These are phyloP conservation scores for Mucor lusitanicus DNA, from an alignment of 371 early-diverging fungal genomes.

Conservation along the genomic window DNA sequence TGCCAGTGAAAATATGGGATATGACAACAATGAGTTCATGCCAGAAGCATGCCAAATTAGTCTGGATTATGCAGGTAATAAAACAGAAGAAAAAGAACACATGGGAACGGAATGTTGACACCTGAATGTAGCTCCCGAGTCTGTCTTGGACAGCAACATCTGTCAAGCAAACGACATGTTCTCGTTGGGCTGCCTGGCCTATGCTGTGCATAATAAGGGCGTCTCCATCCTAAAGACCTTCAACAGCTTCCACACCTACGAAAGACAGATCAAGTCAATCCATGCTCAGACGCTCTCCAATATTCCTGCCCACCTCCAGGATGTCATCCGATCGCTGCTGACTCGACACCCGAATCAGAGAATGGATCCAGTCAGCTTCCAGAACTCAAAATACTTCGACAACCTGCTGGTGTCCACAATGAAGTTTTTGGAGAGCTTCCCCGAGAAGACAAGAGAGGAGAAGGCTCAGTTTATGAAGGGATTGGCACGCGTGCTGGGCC, in stretches of 20 bases:
- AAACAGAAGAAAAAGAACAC: not conserved
- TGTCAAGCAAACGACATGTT: conserved; percentile 75
- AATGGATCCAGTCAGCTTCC: conserved; percentile 64
- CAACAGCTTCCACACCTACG: conserved; percentile 71
- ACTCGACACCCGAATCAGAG: conserved; percentile 59
- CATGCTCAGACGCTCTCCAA: conserved; percentile 35
- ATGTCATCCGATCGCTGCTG: conserved; percentile 59
- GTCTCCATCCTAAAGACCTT: conserved; percentile 63
- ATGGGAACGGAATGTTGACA: not conserved
- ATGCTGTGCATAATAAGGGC: conserved; percentile 76
- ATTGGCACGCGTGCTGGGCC: conserved; percentile 65
- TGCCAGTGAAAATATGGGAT: conserved; percentile 27
- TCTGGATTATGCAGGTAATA: conserved; percentile 72
- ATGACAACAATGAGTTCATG: conserved; percentile 61
- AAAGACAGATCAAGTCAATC: conserved; percentile 58
- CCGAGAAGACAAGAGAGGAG: conserved; percentile 77
- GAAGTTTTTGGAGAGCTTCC: conserved; percentile 76
- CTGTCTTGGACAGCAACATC: conserved; percentile 59
- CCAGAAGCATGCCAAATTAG: conserved; percentile 70
- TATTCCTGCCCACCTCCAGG: conserved; percentile 59
- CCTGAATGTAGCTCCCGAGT: conserved; percentile 69
- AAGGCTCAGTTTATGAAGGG: conserved; percentile 84
- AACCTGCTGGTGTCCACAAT: conserved; percentile 80
- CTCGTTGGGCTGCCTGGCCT: conserved; percentile 81
- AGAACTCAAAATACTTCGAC: conserved; percentile 75